Evolutionary conservation across 2,329 filamentous ascomycete species (phyloP), one percentile per base, ranked within the genome.

Genomic region (Sporothrix phasma): DNA sequence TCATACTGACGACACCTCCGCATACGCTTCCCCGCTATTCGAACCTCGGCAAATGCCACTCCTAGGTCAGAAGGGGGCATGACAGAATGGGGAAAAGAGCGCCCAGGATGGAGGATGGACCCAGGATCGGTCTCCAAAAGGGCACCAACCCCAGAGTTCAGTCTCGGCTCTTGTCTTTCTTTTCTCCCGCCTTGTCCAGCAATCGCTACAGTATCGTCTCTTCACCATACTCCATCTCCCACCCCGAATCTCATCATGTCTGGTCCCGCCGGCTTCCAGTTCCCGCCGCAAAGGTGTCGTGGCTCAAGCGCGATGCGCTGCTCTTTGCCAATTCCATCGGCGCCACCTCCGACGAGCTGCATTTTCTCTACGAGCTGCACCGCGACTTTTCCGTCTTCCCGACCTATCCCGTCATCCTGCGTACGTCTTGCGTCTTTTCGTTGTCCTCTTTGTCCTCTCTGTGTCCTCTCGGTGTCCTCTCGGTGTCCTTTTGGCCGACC

Each of bases 301-400:
- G 92, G 92, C 76, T 90, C 71, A 92, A 92, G 83, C 86, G 92
- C 69, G 92, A 97, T 80, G 85, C 87, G 41, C 81, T 97, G 67
- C 86, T 97, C 67, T 97, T 97, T 75, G 92, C 92, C 70, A 88
- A 88, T 76, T 93, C 88, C 77, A 93, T 97, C 74, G 92, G 92
- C 64, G 87, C 68, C 73, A 93, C 85, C 13, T 82, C 83, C n/a
- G 87, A 96, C 70, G 92, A 97, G 80, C 84, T 96, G 72, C 91
- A 96, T 74, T 96, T 93, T 74, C 86, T 96, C 77, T 97, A 92
- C 71, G 92, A 97, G 77, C 84, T 95, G 61, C 88, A 96, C 74
- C 90, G 92, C 53, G 82, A 89, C 65, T 97, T 97, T 74, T 77
- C 88, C 67, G 88, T 90, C 70, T 97, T 97, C 76, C 92, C 92